These are phyloP conservation scores for Lagenidium sp. DNA, from an alignment of 352 stramenopile genomes.

Conservation along the genomic window DNA sequence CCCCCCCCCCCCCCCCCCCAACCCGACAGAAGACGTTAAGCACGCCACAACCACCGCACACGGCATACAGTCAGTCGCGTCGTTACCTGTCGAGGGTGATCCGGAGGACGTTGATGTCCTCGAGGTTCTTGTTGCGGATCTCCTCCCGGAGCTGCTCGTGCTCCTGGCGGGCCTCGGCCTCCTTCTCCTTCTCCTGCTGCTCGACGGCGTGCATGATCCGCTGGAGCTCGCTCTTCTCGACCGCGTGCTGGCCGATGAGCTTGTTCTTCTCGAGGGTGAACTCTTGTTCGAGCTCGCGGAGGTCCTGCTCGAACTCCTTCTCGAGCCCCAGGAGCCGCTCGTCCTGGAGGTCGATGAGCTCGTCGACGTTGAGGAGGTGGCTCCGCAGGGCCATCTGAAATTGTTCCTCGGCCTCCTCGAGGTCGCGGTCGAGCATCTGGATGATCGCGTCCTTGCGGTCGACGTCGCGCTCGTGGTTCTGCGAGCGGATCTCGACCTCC, in stretches of 20 bases:
- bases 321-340: slow-evolving; percentile 82
- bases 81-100: slow-evolving; percentile 88
- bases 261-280: slow-evolving; percentile 83
- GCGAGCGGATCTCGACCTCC: slow-evolving; percentile 87
- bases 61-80: no score
- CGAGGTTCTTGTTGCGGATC: slow-evolving; percentile 92
- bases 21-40: background rate
- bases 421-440: slow-evolving; percentile 91
- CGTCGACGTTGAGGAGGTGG: slow-evolving; percentile 88
- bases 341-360: slow-evolving; percentile 89
- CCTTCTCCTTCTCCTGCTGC: slow-evolving; percentile 71
- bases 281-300: slow-evolving; percentile 75
- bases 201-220: slow-evolving; percentile 86
- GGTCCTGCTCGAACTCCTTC: slow-evolving; percentile 86
- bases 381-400: slow-evolving; percentile 87
- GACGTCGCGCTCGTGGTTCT: slow-evolving; percentile 94
- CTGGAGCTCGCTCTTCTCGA: slow-evolving; percentile 70
- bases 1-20: no score
- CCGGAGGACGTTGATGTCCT: slow-evolving; percentile 92
- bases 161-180: slow-evolving; percentile 63
- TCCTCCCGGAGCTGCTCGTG: slow-evolving; percentile 89
- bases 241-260: slow-evolving; percentile 51
- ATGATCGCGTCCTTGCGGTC: slow-evolving; percentile 93
- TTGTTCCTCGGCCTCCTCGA: slow-evolving; percentile 93
- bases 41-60: background rate